Base-by-base conservation (phyloP, 2,329 filamentous ascomycete genomes). In the Ophiostoma fasciatum region DNA sequence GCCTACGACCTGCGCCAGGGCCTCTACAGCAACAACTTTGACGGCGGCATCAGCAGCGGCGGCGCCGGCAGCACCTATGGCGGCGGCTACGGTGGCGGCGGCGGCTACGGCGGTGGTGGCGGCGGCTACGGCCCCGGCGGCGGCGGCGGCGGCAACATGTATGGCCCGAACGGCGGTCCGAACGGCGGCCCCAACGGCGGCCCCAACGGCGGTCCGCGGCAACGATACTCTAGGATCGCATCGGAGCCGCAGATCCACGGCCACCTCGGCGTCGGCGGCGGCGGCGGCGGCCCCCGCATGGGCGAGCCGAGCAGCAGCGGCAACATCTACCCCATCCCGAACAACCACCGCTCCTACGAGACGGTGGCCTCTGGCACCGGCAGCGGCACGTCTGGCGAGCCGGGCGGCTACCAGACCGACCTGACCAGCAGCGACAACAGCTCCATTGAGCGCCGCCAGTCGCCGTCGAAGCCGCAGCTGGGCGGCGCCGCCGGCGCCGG, bases 341-440 rank as follows among this genome's bases (percentile, higher is more conserved):
- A 68, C 55, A 79, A 87, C 53, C 78, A 88, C 47, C 76, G 74
- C 45, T 90, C 83, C 2, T 82, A 88, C 56, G 85, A 94, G 54
- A 94, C 84, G 2, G 79, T 92, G 30, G 80, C 80, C 26, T 84
- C 82, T 11, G 79, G 78, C 41, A 74, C 76, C 10, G 78, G 75
- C 17, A 82, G 76, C 49, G 81, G 76, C 33, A 80, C 73, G 46
- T 74, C 78, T 44, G 74, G 63, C 36, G 85, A 94, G 39, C 76
- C 76, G 11, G 77, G 72, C 51, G 78, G 76, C 38, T 87, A 90
- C 55, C 78, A 78, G 45, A 93, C 84, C 41, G 85, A 94, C 52
- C 87, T 82, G 28, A 61, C 69, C 38, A 90, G 82, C 60, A 94
- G 85, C 51, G 82, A 94, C 52, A 93, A 93, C 59, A 92, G 83